Conservation (phyloP, 208 protist species). For the Trypanosoma brucei region DNA sequence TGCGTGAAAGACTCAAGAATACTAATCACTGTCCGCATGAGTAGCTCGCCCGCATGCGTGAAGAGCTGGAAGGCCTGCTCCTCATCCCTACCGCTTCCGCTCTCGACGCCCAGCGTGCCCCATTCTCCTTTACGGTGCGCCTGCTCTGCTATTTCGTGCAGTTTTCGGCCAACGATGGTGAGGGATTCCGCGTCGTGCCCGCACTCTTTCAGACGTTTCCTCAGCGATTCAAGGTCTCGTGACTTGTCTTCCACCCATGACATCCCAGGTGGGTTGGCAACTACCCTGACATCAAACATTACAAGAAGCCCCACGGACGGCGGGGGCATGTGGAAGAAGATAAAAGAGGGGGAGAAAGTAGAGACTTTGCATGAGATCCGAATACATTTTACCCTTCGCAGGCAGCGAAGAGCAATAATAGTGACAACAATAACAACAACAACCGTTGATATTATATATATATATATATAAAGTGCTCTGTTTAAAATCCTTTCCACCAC, state of each 20-base stretch:
- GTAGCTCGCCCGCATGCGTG: not conserved
- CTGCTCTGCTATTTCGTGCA: not conserved
- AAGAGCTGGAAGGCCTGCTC: not conserved
- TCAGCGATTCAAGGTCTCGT: conserved; percentile 1
- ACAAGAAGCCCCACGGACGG: not conserved
- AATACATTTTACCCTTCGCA: not conserved
- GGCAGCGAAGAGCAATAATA: not conserved
- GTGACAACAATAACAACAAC: no score
- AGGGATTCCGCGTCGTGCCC: not conserved
- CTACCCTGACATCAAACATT: not conserved
- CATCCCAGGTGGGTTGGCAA: not conserved
- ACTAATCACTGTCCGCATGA: conserved; percentile 6
- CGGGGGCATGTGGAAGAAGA: not conserved
- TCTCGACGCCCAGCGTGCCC: not conserved
- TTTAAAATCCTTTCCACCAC: no score
- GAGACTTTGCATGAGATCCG: not conserved
- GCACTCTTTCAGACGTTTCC: not conserved
- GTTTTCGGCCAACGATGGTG: not conserved
- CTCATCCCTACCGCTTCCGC: not conserved
- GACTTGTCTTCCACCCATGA: conserved; percentile 4
- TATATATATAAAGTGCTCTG: no score
- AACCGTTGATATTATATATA: no score
- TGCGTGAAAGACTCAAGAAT: conserved; percentile 5
- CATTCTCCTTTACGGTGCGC: not conserved
- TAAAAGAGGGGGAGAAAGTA: not conserved